Conservation (phyloP, 2,329 filamentous ascomycete genomes). For the Penicillium sp. region DNA sequence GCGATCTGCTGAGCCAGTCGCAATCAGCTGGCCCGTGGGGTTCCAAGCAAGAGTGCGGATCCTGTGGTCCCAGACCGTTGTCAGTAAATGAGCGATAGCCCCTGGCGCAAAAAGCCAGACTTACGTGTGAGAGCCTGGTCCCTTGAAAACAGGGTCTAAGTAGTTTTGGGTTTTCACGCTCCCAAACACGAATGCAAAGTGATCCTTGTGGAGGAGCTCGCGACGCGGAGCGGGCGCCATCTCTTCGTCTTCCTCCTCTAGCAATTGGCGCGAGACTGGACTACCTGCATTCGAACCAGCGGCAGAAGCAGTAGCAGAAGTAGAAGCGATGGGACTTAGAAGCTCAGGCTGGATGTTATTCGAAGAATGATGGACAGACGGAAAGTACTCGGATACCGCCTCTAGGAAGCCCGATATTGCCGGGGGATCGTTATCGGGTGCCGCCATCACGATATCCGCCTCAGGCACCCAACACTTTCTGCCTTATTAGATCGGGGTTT, state of each 20-base stretch:
- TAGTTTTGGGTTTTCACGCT: constrained; percentile 70
- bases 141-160: constrained; percentile 58
- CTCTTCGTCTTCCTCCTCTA: constrained; percentile 12
- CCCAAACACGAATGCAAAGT: constrained; percentile 65
- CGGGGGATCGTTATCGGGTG: constrained; percentile 1
- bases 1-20: constrained; percentile 84
- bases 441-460: neutral
- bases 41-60: constrained; percentile 86
- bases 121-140: constrained; percentile 57
- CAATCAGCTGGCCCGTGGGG: constrained; percentile 75
- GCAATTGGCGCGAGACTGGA: constrained; percentile 12
- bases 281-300: constrained; percentile 9
- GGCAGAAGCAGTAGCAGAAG: neutral
- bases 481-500: neutral
- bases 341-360: neutral
- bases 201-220: constrained; percentile 58
- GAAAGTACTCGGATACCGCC: constrained; percentile 2
- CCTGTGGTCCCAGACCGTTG: constrained; percentile 40
- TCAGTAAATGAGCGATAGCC: constrained; percentile 3
- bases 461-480: neutral
- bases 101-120: constrained; percentile 32
- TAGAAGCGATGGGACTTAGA: neutral
- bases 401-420: constrained; percentile 3
- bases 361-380: neutral
- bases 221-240: constrained; percentile 43